Evolutionary conservation across 139 green algal genomes (phyloP).

Genomic region (Tetradesmus obliquus): DNA sequence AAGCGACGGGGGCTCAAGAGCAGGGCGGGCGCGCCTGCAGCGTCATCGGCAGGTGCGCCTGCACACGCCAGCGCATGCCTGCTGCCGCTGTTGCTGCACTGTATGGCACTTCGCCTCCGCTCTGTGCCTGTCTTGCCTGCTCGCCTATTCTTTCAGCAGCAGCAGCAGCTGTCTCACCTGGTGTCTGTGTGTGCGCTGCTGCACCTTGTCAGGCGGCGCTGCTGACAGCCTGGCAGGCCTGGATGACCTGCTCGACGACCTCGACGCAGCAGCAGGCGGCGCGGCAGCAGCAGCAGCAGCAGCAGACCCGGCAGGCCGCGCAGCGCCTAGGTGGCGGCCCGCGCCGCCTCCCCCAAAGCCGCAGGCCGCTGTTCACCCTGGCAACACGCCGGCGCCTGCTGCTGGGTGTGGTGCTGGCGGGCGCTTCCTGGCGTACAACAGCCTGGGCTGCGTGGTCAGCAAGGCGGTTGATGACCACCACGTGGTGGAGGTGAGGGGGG

Average conservation of each 20-base stretch:
- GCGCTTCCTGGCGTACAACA: constrained; percentile 84
- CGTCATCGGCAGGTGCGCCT: not conserved
- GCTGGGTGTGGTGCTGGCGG: not conserved
- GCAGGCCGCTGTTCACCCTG: constrained; percentile 82
- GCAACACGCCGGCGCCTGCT: constrained; percentile 47
- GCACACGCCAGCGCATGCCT: not conserved
- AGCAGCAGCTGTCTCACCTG: not conserved
- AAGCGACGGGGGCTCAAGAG: constrained; percentile 2
- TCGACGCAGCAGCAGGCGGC: constrained; percentile 9
- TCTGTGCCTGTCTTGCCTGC: too few relatives aligned
- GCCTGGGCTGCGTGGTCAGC: constrained; percentile 72
- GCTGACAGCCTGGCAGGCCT: not conserved
- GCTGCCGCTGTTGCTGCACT: too few relatives aligned
- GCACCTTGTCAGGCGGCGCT: not conserved
- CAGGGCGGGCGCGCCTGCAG: not conserved
- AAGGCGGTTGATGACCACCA: constrained; percentile 68
- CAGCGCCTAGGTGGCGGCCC: not conserved
- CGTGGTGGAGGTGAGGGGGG: constrained; percentile 69
- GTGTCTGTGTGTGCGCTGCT: not conserved
- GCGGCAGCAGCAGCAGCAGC: not conserved
- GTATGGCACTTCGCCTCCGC: too few relatives aligned
- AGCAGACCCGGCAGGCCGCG: not conserved
- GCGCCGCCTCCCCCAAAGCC: constrained; percentile 23
- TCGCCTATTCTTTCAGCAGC: not conserved
- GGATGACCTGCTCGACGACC: constrained; percentile 27